Conservation (phyloP, 805 yeast species). For the Diddensiella caesifluorescens region DNA sequence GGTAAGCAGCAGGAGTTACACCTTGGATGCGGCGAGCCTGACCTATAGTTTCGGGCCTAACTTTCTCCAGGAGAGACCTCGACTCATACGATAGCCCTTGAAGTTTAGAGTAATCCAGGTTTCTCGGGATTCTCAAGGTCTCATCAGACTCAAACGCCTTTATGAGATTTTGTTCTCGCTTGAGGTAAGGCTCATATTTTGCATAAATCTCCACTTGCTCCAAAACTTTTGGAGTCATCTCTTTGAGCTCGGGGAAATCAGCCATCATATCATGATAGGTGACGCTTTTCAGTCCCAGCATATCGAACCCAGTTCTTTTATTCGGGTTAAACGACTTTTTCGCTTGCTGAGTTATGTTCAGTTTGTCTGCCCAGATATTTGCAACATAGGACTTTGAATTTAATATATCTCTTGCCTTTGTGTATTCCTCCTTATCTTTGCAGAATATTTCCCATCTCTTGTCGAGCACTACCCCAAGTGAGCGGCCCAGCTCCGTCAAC, state of each 20-base stretch:
- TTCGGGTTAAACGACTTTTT: slow-evolving; percentile 28
- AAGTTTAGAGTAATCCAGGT: slow-evolving; percentile 54
- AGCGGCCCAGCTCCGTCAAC: slow-evolving; percentile 62
- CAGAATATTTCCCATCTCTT: slow-evolving; percentile 48
- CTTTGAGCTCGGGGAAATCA: slow-evolving; percentile 36
- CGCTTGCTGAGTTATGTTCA: slow-evolving; percentile 22
- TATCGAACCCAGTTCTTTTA: slow-evolving; percentile 62
- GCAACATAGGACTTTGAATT: slow-evolving; percentile 45
- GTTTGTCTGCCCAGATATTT: slow-evolving; percentile 54
- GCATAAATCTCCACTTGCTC: slow-evolving; percentile 72
- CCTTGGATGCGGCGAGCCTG: slow-evolving; percentile 95
- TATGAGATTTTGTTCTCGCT: slow-evolving; percentile 64
- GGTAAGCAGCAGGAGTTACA: slow-evolving; percentile 86
- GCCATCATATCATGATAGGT: slow-evolving; percentile 24
- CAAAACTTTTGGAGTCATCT: slow-evolving; percentile 42
- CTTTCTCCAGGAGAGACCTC: slow-evolving; percentile 57
- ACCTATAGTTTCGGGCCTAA: slow-evolving; percentile 86
- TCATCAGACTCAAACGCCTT: slow-evolving; percentile 84
- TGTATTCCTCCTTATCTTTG: slow-evolving; percentile 42
- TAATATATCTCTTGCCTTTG: slow-evolving; percentile 43
- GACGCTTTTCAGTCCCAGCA: slow-evolving; percentile 51
- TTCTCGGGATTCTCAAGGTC: slow-evolving; percentile 58
- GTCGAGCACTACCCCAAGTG: slow-evolving; percentile 60
- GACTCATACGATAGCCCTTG: slow-evolving; percentile 74
- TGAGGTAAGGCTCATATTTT: slow-evolving; percentile 73